Evolutionary conservation across 176 grass and related monocot genomes (phyloP), one percentile per base, ranked within the genome.

Genomic region (Musa beccarii): DNA sequence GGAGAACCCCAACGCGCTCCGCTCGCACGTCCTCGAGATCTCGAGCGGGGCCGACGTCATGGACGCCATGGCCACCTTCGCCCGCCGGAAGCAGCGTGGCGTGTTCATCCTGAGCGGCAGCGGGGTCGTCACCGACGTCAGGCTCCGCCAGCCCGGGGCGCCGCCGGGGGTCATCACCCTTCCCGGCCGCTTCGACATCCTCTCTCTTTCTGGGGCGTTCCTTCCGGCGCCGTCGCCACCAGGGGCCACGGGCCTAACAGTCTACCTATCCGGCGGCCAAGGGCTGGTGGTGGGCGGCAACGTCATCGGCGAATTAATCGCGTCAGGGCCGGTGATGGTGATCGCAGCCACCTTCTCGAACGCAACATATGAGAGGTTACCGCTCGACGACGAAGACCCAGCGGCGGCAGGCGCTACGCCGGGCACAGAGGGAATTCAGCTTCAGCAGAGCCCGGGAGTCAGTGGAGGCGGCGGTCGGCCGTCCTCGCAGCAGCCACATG

Each of bases 171-270:
- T 80, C 17, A 81, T 86, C 49, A 86, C 85, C 26, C 83, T 91
- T 15, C 89, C 85, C 51, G 89, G 89, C 66, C 89, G 89, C 51
- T 91, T 91, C 78, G 89, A 91, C 76, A 91, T 91, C 79, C 81
- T 91, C 11, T 91, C 89, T 50, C 78, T 91, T 16, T 91, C 89
- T 1, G 89, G 89, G 43, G 89, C 89, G 17, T 91, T 91, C 28
- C 85, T 91, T 14, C 89, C 89, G 0, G 81, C 89, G 3, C 89
- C 85, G 0, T 91, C 85, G 77, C 85, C 76, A 49, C 89, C 85
- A 0, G 89, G 89, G 6, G 79, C 89, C 10, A 87, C 79, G 0
- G 89, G 85, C 26, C 83, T 91, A 34, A 83, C 85, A 2, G 77
- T 91, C 52, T 91, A 91, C 71, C 85, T 91, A 3, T 82, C 89